Conservation (phyloP, 2,329 filamentous ascomycete species). For the Erysiphe neolycopersici region DNA sequence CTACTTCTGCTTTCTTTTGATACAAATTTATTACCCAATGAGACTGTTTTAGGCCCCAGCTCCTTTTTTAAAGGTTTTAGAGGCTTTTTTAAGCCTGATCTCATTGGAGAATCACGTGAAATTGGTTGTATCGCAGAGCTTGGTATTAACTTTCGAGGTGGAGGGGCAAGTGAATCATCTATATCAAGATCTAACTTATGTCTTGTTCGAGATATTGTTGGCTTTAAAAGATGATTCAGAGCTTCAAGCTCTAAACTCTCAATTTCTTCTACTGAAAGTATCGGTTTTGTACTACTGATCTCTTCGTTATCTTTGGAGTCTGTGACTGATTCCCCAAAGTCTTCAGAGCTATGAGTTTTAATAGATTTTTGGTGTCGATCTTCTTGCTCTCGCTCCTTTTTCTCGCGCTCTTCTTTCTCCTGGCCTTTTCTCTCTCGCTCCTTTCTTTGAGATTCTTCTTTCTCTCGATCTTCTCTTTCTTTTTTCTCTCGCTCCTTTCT, state of each 20-base stretch:
- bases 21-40: neutral
- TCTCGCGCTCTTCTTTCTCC: slow-evolving; percentile 3
- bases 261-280: slow-evolving; percentile 13
- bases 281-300: slow-evolving; percentile 1
- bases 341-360: neutral
- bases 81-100: slow-evolving; percentile 11
- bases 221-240: slow-evolving; percentile 12
- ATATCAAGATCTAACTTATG: slow-evolving; percentile 13
- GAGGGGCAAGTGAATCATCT: slow-evolving; percentile 13
- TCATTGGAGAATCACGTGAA: slow-evolving; percentile 8
- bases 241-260: slow-evolving; percentile 14
- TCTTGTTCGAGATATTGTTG: slow-evolving; percentile 11
- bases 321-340: neutral
- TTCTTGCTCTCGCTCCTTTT: neutral
- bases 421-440: slow-evolving; percentile 6
- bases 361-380: neutral
- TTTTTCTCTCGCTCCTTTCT: slow-evolving; percentile 5
- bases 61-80: slow-evolving; percentile 1
- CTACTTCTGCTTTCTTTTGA: slow-evolving; percentile 3
- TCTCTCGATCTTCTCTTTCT: slow-evolving; percentile 8
- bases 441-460: slow-evolving; percentile 9
- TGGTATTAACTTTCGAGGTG: slow-evolving; percentile 12
- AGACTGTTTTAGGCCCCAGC: slow-evolving; percentile 3
- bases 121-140: slow-evolving; percentile 14
- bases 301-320: slow-evolving; percentile 1